A percentile compares a stretch with the other conserved stretches of the same genome.
phyloP scores from a whole-genome alignment of 2,329 filamentous ascomycete species.

The Fusarium sp. region DNA sequence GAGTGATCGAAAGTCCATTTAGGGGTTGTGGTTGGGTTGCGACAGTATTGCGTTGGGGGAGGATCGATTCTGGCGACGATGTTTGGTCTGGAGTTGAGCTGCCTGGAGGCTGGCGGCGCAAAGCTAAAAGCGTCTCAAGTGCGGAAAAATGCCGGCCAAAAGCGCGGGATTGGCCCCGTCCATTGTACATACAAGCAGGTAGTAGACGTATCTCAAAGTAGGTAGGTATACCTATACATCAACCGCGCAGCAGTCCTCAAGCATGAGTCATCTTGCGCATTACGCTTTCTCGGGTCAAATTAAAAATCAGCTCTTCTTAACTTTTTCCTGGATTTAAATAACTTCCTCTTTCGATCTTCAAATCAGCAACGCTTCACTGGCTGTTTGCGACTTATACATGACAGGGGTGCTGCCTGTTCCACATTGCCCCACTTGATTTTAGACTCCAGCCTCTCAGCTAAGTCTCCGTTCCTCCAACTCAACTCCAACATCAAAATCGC shows the following conservation, averaged over 20 bases:
- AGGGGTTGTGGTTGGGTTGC: too few relatives aligned
- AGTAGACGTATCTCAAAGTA: too few relatives aligned
- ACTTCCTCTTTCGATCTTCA: too few relatives aligned
- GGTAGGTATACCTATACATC: too few relatives aligned
- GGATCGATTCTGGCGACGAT: neutral
- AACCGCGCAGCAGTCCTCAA: neutral
- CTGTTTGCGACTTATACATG: too few relatives aligned
- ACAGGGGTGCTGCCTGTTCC: neutral
- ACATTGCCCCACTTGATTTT: slow-evolving; percentile 11
- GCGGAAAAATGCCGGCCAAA: slow-evolving; percentile 11
- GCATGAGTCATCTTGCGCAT: too few relatives aligned
- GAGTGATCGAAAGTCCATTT: too few relatives aligned
- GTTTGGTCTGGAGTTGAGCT: neutral
- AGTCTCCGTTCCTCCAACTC: slow-evolving; percentile 10
- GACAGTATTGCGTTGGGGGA: neutral
- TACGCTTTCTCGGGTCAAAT: too few relatives aligned
- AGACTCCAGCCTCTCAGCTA: neutral
- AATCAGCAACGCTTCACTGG: too few relatives aligned
- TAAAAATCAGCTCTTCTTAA: too few relatives aligned
- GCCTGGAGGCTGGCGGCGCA: neutral
- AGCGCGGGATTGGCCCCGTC: neutral
- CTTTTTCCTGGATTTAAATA: too few relatives aligned
- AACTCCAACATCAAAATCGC: slow-evolving; percentile 20
- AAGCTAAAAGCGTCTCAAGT: neutral
- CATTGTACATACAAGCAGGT: too few relatives aligned